Evolutionary conservation across 495 filamentous ascomycete species (phyloP), one percentile per base, ranked within the genome.

Genomic region (Trichoderma erinaceum): DNA sequence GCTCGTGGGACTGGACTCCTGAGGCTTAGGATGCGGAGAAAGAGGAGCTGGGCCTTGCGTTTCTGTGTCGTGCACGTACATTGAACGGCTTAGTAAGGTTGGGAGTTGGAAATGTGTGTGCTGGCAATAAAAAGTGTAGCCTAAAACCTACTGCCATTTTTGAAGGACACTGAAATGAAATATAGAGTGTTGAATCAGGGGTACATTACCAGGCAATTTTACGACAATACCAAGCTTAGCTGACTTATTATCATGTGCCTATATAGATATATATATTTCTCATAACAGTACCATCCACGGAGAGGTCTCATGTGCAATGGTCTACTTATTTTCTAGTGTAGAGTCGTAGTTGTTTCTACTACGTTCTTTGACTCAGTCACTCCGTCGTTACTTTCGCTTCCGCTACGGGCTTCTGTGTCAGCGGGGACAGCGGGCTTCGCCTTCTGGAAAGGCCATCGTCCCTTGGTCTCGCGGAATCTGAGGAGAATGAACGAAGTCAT

Each of bases 401-500:
- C 56, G 23, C 56, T 61, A n/a, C 56, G 56, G 16, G 56, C 56
- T 21, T 61, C 56, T 18, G 32, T 50, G 23, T 35, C 58, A 18
- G 21, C 23, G 16, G 25, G 27, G 15, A 38, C n/a, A 18, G 56
- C 41, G 23, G 66, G 18, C 56, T 72, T 72, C 29, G 64, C 41
- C 66, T 73, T 75, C 66, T 46, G 41, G 63, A 91, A 78, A 21
- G 90, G 89, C 80, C 83, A 88, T 70, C 84, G 86, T 12, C 89
- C 90, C 32, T 83, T 86, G 66, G 82, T 83, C 74, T 94, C 91
- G 27, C 83, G 82, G 75, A 86, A 92, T 67, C 86, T 77, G 85
- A 93, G 85, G 12, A 78, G 65, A 0, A 85, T 66, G 71, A 93
- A 89, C 1, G 77, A 80, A 29, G 81, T 61, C 63, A 91, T 90